Evolutionary conservation across 495 filamentous ascomycete genomes (phyloP).

Genomic region (Talaromyces nanjingensis): DNA sequence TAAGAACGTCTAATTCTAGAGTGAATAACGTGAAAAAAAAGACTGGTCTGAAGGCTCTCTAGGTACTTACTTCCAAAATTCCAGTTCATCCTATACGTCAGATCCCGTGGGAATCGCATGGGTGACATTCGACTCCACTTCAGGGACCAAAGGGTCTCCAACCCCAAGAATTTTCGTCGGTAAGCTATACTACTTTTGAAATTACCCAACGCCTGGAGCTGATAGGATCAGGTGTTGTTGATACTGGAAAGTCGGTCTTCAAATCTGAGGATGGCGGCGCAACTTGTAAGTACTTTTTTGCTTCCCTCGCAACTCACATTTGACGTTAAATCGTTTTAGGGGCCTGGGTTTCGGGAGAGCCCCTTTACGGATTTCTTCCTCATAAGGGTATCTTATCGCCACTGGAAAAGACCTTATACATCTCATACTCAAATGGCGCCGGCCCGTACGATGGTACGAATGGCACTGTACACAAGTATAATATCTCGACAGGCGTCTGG

Average conservation of each 20-base stretch:
- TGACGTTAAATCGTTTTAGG: neutral
- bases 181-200: neutral
- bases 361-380: slow-evolving; percentile 39
- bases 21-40: neutral
- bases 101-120: slow-evolving; percentile 47
- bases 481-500: slow-evolving; percentile 41
- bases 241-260: slow-evolving; percentile 44
- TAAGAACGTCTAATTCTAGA: slow-evolving; percentile 6
- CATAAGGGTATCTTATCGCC: slow-evolving; percentile 51
- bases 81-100: slow-evolving; percentile 34
- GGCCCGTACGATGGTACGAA: slow-evolving; percentile 49
- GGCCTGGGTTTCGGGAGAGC: slow-evolving; percentile 40
- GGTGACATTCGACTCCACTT: slow-evolving; percentile 51
- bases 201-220: neutral
- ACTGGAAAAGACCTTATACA: slow-evolving; percentile 45
- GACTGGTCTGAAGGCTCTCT: neutral
- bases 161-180: slow-evolving; percentile 52
- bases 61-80: slow-evolving; percentile 37
- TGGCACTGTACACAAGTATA: slow-evolving; percentile 46
- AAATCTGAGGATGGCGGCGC: slow-evolving; percentile 47
- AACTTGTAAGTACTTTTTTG: slow-evolving; percentile 23
- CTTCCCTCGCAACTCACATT: neutral
- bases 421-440: slow-evolving; percentile 48
- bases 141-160: slow-evolving; percentile 31
- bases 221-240: slow-evolving; percentile 29